phyloP scores from a whole-genome alignment of 768 basidiomycete genomes.

The Suillus placidus region DNA sequence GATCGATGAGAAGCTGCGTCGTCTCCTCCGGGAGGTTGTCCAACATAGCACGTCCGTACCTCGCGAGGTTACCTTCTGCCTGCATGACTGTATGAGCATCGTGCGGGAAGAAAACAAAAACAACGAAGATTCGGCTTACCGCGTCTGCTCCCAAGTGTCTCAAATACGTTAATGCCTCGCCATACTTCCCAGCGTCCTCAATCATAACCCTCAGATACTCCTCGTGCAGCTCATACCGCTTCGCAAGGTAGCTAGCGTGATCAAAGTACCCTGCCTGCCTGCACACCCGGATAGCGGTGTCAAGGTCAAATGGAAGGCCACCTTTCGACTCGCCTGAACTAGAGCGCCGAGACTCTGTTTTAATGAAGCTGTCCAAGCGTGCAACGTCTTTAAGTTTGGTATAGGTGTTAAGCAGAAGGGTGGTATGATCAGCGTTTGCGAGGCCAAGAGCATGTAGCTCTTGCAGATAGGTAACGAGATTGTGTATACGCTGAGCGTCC shows the following conservation, averaged over 20 bases:
- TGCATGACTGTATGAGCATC: constrained; percentile 26
- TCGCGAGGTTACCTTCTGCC: constrained; percentile 85
- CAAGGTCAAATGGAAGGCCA: constrained; percentile 94
- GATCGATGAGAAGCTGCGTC: constrained; percentile 87
- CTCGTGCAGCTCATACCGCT: constrained; percentile 88
- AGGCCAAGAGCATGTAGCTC: constrained; percentile 88
- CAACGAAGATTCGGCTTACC: constrained; percentile 48
- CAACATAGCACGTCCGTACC: constrained; percentile 88
- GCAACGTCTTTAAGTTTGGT: constrained; percentile 93
- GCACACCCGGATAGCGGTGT: constrained; percentile 96
- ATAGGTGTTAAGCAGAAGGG: constrained; percentile 94
- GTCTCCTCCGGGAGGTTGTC: constrained; percentile 84
- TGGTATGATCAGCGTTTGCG: constrained; percentile 96
- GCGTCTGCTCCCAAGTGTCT: constrained; percentile 75
- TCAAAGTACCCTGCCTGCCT: constrained; percentile 96
- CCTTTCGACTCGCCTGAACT: constrained; percentile 37
- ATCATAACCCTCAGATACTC: constrained; percentile 94
- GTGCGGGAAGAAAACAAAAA: neutral
- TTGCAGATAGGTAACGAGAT: constrained; percentile 94
- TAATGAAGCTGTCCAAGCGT: constrained; percentile 90
- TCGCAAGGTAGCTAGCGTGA: constrained; percentile 91
- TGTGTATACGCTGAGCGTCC: constrained; percentile 94
- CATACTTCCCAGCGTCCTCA: constrained; percentile 78
- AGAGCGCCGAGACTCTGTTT: constrained; percentile 69
- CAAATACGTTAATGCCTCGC: constrained; percentile 81